These are phyloP conservation scores for Amborella trichopoda DNA, from an alignment of 164 flowering plant species.

Conservation along the genomic window DNA sequence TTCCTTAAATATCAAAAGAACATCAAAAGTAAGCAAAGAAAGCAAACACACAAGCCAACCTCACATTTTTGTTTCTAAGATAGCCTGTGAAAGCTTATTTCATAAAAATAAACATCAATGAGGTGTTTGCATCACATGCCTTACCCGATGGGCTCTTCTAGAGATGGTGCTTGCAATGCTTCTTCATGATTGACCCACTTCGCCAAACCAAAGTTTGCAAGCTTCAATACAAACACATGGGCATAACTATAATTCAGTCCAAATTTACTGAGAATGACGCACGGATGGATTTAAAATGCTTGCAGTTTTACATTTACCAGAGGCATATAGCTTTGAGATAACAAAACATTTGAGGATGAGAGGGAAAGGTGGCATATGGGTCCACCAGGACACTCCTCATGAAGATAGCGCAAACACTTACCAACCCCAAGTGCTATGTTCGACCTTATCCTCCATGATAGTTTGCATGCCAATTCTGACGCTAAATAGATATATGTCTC, in stretches of 20 bases:
- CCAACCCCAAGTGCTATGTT: constrained; percentile 26
- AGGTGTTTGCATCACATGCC: no score
- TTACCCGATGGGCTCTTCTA: constrained; percentile 11
- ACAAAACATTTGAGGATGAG: constrained; percentile 14
- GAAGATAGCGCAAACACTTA: constrained; percentile 34
- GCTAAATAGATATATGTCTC: no score
- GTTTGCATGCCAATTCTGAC: constrained; percentile 20
- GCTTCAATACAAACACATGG: constrained; percentile 12
- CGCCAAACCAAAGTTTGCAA: constrained; percentile 19
- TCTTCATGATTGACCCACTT: constrained; percentile 16
- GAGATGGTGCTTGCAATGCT: constrained; percentile 2
- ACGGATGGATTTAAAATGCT: not conserved
- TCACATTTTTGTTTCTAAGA: no score
- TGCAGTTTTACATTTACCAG: constrained; percentile 20
- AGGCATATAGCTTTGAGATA: constrained; percentile 13
- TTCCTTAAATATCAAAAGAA: constrained; percentile 7
- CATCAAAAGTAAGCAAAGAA: no score
- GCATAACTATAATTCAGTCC: constrained; percentile 1
- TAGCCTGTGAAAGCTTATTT: no score
- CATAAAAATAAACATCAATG: no score
- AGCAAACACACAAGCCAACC: no score
- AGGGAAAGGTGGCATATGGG: constrained; percentile 25
- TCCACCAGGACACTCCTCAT: constrained; percentile 36
- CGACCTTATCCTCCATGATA: constrained; percentile 30
- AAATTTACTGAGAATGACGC: not conserved